phyloP scores from a whole-genome alignment of 306 rosid species.

The Dryas alaskensis region DNA sequence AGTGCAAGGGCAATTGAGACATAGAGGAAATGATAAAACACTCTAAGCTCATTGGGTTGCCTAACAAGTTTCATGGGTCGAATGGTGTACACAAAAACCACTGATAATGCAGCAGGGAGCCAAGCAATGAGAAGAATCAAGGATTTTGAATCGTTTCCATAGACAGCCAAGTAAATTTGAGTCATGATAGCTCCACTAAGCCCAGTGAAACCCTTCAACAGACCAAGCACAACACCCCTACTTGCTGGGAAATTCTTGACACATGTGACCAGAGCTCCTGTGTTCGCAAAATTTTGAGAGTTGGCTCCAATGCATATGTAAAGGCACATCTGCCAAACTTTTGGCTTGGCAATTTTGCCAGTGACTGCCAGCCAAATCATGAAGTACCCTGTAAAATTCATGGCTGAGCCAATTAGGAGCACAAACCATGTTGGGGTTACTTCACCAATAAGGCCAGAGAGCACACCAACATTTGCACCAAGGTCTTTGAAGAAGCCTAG shows the following conservation, averaged over 20 bases:
- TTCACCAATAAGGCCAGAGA: conserved; percentile 45
- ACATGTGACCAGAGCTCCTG: conserved; percentile 44
- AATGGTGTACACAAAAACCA: conserved; percentile 36
- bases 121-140: conserved; percentile 50
- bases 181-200: conserved; percentile 52
- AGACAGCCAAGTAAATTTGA: conserved; percentile 43
- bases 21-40: conserved; percentile 42
- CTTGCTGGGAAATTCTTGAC: conserved; percentile 56
- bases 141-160: conserved; percentile 40
- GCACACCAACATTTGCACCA: conserved; percentile 45
- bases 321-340: conserved; percentile 53
- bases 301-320: conserved; percentile 50
- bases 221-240: conserved; percentile 48
- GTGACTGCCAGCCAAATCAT: conserved; percentile 51
- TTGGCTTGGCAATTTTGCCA: conserved; percentile 34
- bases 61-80: conserved; percentile 26
- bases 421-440: conserved; percentile 51
- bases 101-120: conserved; percentile 46
- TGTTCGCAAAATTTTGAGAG: conserved; percentile 50
- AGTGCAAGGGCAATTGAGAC: conserved; percentile 40
- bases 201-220: conserved; percentile 49
- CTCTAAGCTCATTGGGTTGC: conserved; percentile 34
- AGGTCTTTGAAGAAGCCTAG: conserved; percentile 46
- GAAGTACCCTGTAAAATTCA: conserved; percentile 48
- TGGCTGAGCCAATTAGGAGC: conserved; percentile 38